These are phyloP conservation scores for Gomphus sp. DNA, from an alignment of 1,284 basidiomycete genomes.

Conservation along the genomic window DNA sequence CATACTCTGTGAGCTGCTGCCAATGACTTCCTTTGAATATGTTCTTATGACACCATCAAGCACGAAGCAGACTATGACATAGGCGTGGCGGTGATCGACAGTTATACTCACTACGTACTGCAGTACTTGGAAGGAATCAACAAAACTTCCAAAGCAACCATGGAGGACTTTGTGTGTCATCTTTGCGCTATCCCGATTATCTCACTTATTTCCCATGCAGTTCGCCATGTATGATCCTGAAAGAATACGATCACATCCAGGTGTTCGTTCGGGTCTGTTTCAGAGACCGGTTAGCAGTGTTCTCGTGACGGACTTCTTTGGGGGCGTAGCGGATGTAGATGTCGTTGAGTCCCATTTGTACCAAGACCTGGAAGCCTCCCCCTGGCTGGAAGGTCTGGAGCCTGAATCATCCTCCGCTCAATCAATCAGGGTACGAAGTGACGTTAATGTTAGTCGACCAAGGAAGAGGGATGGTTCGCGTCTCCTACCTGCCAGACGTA, in stretches of 20 bases:
- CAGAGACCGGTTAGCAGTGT: constrained; percentile 56
- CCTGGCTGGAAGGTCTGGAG: background rate
- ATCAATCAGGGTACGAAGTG: background rate
- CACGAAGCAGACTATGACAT: constrained; percentile 91
- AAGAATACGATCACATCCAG: constrained; percentile 78
- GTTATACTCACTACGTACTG: constrained; percentile 88
- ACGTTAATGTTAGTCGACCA: background rate
- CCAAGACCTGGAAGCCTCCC: background rate
- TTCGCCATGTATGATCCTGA: constrained; percentile 73
- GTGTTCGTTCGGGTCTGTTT: constrained; percentile 83
- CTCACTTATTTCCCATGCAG: constrained; percentile 27
- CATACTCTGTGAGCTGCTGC: constrained; percentile 69
- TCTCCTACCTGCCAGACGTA: background rate
- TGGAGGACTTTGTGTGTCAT: constrained; percentile 74
- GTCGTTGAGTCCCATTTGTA: constrained; percentile 15
- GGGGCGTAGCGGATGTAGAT: constrained; percentile 83
- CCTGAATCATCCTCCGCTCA: background rate
- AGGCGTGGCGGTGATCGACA: constrained; percentile 93
- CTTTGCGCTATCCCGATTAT: background rate
- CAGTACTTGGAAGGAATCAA: constrained; percentile 89
- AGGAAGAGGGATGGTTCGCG: background rate
- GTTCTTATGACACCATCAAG: constrained; percentile 28
- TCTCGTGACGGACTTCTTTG: constrained; percentile 92
- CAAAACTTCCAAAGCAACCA: constrained; percentile 75
- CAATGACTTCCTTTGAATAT: background rate